These are phyloP conservation scores for Fusarium buharicum DNA, from an alignment of 2,329 filamentous ascomycete genomes.

Conservation along the genomic window DNA sequence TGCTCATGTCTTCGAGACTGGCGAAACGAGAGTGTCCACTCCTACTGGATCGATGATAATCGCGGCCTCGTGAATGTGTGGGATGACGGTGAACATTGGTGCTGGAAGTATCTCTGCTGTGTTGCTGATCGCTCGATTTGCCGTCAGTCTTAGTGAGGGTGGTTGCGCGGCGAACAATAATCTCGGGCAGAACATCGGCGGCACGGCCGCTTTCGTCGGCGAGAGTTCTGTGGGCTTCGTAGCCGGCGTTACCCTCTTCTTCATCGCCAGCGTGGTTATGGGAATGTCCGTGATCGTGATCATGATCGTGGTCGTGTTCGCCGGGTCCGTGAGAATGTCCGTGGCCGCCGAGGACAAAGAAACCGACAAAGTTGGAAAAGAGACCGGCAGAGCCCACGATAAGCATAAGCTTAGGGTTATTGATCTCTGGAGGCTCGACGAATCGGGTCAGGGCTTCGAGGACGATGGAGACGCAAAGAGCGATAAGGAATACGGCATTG, in stretches of 20 bases:
- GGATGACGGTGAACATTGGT: conserved; percentile 47
- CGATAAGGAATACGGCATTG: conserved; percentile 97
- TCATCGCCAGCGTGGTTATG: conserved; percentile 54
- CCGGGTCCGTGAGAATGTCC: conserved; percentile 79
- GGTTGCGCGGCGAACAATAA: conserved; percentile 63
- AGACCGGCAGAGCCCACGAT: conserved; percentile 89
- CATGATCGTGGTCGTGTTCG: conserved; percentile 62
- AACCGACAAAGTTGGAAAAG: conserved; percentile 86
- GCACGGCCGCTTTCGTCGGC: conserved; percentile 69
- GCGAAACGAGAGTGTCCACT: conserved; percentile 68
- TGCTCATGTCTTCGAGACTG: conserved; percentile 78
- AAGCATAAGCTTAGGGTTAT: conserved; percentile 85
- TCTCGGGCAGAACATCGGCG: conserved; percentile 72
- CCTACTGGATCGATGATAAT: conserved; percentile 58
- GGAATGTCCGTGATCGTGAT: conserved; percentile 52
- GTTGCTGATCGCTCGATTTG: conserved; percentile 51
- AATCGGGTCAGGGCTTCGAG: conserved; percentile 94
- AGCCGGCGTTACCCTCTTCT: conserved; percentile 62
- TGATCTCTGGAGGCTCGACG: conserved; percentile 88
- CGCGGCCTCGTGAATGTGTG: conserved; percentile 53
- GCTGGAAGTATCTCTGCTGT: conserved; percentile 44
- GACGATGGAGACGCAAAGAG: conserved; percentile 94
- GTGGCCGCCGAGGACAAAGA: conserved; percentile 93
- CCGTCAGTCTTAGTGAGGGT: conserved; percentile 42
- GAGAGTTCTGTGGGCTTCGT: conserved; percentile 52